Percentiles rank a stretch among this genome's conserved stretches.
Evolutionary conservation across 1,284 basidiomycete genomes (phyloP).

Genomic region (Tylopilus sp.): DNA sequence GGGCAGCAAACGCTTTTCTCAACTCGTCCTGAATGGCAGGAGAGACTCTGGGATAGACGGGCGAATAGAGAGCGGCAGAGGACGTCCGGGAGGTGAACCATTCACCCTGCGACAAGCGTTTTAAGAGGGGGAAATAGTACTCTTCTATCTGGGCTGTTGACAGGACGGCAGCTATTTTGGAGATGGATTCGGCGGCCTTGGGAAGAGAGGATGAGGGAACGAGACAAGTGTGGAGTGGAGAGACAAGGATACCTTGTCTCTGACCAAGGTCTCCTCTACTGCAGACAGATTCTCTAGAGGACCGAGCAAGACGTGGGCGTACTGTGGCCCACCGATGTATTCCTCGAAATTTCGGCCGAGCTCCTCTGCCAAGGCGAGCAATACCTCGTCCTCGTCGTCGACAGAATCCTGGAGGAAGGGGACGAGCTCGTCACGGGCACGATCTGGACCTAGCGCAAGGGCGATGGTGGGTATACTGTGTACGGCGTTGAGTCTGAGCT

Average conservation of each 20-base stretch:
- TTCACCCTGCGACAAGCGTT: constrained; percentile 87
- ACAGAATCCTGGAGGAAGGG: constrained; percentile 97
- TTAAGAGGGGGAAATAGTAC: constrained; percentile 87
- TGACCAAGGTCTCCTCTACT: constrained; percentile 96
- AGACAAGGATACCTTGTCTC: constrained; percentile 77
- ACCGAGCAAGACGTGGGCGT: constrained; percentile 86
- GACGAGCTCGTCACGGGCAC: constrained; percentile 92
- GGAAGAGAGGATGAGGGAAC: constrained; percentile 14
- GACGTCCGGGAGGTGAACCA: constrained; percentile 99
- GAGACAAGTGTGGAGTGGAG: not conserved
- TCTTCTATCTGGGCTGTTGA: constrained; percentile 83
- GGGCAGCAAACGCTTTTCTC: constrained; percentile 77
- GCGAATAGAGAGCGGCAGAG: constrained; percentile 88
- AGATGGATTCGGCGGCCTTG: constrained; percentile 94
- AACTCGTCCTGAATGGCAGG: constrained; percentile 81
- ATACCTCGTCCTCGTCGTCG: constrained; percentile 98
- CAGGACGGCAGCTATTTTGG: constrained; percentile 81
- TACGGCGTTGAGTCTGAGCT: constrained; percentile 92
- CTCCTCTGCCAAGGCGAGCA: constrained; percentile 95
- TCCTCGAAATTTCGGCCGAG: constrained; percentile 89
- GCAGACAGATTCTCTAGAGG: constrained; percentile 95
- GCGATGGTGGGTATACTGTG: constrained; percentile 98
- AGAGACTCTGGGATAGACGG: constrained; percentile 83
- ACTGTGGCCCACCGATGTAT: constrained; percentile 88
- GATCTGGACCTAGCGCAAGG: constrained; percentile 91